Conservation (phyloP, 208 protist genomes). For the Leishmania major region DNA sequence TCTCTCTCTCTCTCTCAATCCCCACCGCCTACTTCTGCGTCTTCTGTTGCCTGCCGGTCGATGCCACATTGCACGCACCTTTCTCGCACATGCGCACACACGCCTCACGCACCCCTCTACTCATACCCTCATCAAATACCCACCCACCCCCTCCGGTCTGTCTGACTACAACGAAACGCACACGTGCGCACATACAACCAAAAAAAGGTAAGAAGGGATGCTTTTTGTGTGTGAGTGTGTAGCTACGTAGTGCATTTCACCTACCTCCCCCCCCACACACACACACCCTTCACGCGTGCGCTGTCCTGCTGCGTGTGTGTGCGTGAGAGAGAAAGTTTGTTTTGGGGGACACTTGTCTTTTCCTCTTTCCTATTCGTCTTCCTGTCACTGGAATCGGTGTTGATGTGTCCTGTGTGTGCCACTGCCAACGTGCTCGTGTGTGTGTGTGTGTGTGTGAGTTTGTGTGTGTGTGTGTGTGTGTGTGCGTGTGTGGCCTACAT, state of each 20-base stretch:
- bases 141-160: not conserved
- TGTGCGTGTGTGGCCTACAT: not conserved
- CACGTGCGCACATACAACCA: not conserved
- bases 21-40: not conserved
- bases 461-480: slow-evolving; percentile 1
- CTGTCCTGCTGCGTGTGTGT: slow-evolving; percentile 6
- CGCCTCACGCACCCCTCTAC: not conserved
- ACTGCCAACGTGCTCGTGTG: not conserved
- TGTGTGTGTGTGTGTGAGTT: not conserved
- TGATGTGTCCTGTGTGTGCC: not conserved
- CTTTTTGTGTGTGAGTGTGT: not conserved
- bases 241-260: slow-evolving; percentile 5
- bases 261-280: not conserved
- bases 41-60: not conserved
- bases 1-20: not conserved
- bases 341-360: slow-evolving; percentile 5
- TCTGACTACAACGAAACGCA: not conserved
- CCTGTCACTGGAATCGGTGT: not conserved
- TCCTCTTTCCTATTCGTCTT: slow-evolving; percentile 9
- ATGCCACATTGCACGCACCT: not conserved
- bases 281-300: not conserved
- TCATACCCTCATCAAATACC: not conserved
- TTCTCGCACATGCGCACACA: not conserved
- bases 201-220: slow-evolving; percentile 4
- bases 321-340: not conserved